Base-by-base conservation (phyloP, 345 rosid genomes). In the Lenwebbia sp. region DNA sequence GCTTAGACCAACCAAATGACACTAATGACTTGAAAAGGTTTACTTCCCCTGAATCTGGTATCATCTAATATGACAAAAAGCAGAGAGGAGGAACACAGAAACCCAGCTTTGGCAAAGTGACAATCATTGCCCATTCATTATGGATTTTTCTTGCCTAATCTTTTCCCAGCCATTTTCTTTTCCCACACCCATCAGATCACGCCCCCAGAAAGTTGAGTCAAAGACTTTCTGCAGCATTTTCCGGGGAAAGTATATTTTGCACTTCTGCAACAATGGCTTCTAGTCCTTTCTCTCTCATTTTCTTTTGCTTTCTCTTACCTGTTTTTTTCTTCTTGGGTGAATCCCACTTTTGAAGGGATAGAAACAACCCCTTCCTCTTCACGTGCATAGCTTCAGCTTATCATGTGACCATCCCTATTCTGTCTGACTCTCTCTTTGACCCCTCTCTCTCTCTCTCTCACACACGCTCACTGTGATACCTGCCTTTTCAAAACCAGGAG, bases 371-470 rank as follows among this genome's bases (percentile, higher is more conserved):
- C 54, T 65, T 83, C 65, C 85, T 47, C 54, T 76, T 84, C 91
- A 89, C 92, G 89, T 89, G 92, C 86, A 44, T 33, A 30, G 74
- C 78, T 23, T 89, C 91, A 85, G 89, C 87, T 53, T 60, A 86
- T 86, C 91, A 88, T 83, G 92, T 91, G 92, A 89, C 86, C 60
- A 25, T 53, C 83, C 83, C 86, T 41, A 6, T 33, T 40, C 44
- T 10, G 13, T 49, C 53, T 14, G 83, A 44, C 41, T 52, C 70
- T 37, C 75, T 70, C 87, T 25, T 51, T 49, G 54, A 47, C 82
- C 76, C 15, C 30, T 22, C 85, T 58, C 70, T 56, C 33, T 30
- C 21, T 14, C 62, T 13, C 47, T 52, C 86, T 0, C 22, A n/a
- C 85, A 3, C 83, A 17, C 37, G 37, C 26, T 21, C 57, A 7